Base-by-base conservation (phyloP, 768 basidiomycete genomes). In the Rhizopogon vinicolor region DNA sequence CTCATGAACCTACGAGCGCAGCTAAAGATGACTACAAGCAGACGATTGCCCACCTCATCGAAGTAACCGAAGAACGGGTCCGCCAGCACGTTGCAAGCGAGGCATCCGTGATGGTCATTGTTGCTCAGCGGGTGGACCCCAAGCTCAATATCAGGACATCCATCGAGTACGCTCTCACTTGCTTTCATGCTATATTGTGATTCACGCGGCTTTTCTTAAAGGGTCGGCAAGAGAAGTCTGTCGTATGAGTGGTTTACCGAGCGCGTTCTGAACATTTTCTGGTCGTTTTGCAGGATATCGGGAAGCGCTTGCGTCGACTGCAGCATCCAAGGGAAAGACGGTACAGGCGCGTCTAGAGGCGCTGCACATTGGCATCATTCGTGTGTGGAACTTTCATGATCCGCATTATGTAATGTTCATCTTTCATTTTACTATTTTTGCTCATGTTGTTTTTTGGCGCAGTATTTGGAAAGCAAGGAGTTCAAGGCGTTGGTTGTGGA, bases 321-420 rank as follows among this genome's bases (percentile, higher is more conserved):
- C 35, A 10, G 18, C 53, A 19, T 65, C 65, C 37, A 16, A 16
- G 7, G 55, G 57, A 9, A 31, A 54, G 18, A 43, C 41, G 3
- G 41, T 64, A 13, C 12, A 31, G 43, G 41, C 52, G 1, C 63
- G 63, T 40, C 31, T 63, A 10, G 19, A 55, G 7, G 54, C 59
- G 12, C 53, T 64, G 28, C 63, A 64, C 44, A 29, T 37, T 5
- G 63, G 64, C 33, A 62, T 64, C 22, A 35, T 64, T 22, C 14
- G 14, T 3, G 51, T 57, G 22, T 64, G 63, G 63, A 64, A 64
- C 39, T 56, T 64, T 42, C 13, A 10, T 8, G 58, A 60, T 44
- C 53, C 53, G 18, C 12, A 31, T 14, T 2, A 6, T 44, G 53
- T 54, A 40, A 51, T 33, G 14, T 3, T 13, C 5, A 3, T 39